Percentiles rank a stretch among this genome's conserved stretches.
Conservation (phyloP, 2,329 filamentous ascomycete genomes). For the Chaetomiaceae sp. region DNA sequence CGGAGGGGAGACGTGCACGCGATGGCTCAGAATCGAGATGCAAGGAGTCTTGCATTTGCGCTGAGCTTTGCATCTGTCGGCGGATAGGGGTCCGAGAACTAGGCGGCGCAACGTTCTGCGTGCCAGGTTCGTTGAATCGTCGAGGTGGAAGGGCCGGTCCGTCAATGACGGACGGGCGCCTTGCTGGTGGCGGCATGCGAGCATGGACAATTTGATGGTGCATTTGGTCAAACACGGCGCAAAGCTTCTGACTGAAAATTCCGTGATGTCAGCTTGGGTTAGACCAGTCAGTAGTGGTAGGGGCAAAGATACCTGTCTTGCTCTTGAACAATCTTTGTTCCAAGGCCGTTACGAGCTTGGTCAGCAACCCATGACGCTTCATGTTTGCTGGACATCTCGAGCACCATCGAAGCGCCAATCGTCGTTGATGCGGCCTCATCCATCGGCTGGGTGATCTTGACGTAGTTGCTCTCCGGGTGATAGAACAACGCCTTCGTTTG, state of each 20-base stretch:
- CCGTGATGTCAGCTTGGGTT: background rate
- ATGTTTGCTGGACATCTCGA: slow-evolving; percentile 6
- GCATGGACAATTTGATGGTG: background rate
- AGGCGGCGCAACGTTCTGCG: background rate
- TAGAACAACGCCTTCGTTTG: slow-evolving; percentile 6
- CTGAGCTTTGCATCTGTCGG: slow-evolving; percentile 10
- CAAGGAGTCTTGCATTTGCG: background rate
- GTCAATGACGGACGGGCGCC: background rate
- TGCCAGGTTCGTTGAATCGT: background rate
- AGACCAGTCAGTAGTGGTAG: background rate
- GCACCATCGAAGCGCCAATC: slow-evolving; percentile 9
- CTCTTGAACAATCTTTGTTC: background rate
- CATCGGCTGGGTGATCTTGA: slow-evolving; percentile 15
- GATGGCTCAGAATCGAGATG: background rate
- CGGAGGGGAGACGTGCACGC: background rate
- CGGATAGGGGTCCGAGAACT: slow-evolving; percentile 6
- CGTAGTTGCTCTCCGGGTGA: slow-evolving; percentile 7
- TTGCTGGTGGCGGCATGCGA: background rate
- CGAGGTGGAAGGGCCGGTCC: background rate
- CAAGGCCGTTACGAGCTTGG: slow-evolving; percentile 7
- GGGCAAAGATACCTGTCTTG: slow-evolving; percentile 2
- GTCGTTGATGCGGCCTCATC: slow-evolving; percentile 1
- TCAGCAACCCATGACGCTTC: slow-evolving; percentile 12
- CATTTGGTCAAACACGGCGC: background rate
- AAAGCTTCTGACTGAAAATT: slow-evolving; percentile 6